A percentile compares a stretch with the other conserved stretches of the same genome.
phyloP scores from a whole-genome alignment of 257 asterid genomes.

The Eucommia ulmoides region DNA sequence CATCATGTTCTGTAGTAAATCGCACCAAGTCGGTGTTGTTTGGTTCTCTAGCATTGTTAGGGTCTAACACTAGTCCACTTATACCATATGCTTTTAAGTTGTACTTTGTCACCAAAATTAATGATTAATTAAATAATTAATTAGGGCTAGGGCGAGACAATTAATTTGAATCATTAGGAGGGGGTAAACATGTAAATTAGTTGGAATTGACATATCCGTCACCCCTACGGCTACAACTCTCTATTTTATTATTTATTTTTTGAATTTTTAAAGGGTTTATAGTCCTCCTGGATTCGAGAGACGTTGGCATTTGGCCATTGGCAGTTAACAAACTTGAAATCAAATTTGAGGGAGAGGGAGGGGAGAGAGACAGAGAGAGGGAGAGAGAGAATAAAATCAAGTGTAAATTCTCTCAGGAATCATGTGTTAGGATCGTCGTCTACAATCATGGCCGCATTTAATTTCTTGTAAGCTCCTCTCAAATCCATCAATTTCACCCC shows the following conservation, averaged over 20 bases:
- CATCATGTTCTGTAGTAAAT: too few relatives aligned
- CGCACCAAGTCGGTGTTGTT: too few relatives aligned
- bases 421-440: slow-evolving; percentile 5
- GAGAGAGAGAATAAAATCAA: slow-evolving; percentile 30
- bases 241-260: slow-evolving; percentile 6
- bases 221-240: slow-evolving; percentile 27
- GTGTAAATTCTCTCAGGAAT: slow-evolving; percentile 2
- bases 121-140: too few relatives aligned
- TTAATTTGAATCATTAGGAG: background rate
- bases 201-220: slow-evolving; percentile 21
- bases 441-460: slow-evolving; percentile 6
- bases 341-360: slow-evolving; percentile 14
- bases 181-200: slow-evolving; percentile 20
- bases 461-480: background rate
- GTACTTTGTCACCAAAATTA: too few relatives aligned
- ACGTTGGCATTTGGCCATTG: slow-evolving; percentile 31
- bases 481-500: background rate
- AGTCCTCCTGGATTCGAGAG: slow-evolving; percentile 14
- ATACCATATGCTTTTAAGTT: too few relatives aligned
- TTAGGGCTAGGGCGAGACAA: too few relatives aligned
- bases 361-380: slow-evolving; percentile 12
- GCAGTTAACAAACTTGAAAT: slow-evolving; percentile 31
- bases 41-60: too few relatives aligned
- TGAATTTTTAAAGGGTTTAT: slow-evolving; percentile 23
- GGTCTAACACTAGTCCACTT: too few relatives aligned